Evolutionary conservation across 2,329 filamentous ascomycete species (phyloP).

Genomic region (Fusarium stilboides): DNA sequence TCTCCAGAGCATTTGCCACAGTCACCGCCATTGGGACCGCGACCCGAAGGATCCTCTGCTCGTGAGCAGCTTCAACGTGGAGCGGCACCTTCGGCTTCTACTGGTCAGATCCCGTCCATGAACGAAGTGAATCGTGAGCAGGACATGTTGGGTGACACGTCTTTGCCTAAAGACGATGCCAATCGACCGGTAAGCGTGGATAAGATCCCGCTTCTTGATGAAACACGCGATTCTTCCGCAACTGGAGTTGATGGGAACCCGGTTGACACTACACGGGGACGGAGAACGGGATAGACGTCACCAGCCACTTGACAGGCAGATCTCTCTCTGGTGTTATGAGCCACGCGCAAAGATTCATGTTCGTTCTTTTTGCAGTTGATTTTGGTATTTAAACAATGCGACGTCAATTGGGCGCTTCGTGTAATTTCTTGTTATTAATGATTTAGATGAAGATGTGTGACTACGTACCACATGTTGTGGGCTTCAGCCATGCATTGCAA

Average conservation of each 20-base stretch:
- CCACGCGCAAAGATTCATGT: not conserved
- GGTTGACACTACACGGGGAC: slow-evolving; percentile 64
- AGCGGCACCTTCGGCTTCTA: slow-evolving; percentile 34
- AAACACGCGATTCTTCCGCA: slow-evolving; percentile 54
- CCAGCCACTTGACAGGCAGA: slow-evolving; percentile 1
- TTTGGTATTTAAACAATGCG: slow-evolving; percentile 6
- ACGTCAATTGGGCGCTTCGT: slow-evolving; percentile 4
- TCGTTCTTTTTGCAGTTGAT: not conserved
- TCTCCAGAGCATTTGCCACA: slow-evolving; percentile 64
- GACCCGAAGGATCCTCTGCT: slow-evolving; percentile 42
- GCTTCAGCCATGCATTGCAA: slow-evolving; percentile 2
- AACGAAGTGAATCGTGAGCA: slow-evolving; percentile 41
- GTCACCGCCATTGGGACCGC: slow-evolving; percentile 55
- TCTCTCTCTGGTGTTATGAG: not conserved
- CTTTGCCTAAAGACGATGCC: slow-evolving; percentile 38
- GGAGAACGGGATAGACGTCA: slow-evolving; percentile 56
- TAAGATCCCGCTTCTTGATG: slow-evolving; percentile 71
- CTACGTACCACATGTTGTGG: not conserved
- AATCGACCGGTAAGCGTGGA: slow-evolving; percentile 60
- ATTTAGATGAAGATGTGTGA: not conserved
- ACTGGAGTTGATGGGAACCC: slow-evolving; percentile 63
- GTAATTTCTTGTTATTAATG: not conserved
- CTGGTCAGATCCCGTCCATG: slow-evolving; percentile 33
- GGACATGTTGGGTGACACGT: slow-evolving; percentile 28
- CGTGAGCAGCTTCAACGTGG: slow-evolving; percentile 29